Evolutionary conservation across 2,329 filamentous ascomycete species (phyloP), one percentile per base, ranked within the genome.

Genomic region (Sclerotinia sclerotiorum): DNA sequence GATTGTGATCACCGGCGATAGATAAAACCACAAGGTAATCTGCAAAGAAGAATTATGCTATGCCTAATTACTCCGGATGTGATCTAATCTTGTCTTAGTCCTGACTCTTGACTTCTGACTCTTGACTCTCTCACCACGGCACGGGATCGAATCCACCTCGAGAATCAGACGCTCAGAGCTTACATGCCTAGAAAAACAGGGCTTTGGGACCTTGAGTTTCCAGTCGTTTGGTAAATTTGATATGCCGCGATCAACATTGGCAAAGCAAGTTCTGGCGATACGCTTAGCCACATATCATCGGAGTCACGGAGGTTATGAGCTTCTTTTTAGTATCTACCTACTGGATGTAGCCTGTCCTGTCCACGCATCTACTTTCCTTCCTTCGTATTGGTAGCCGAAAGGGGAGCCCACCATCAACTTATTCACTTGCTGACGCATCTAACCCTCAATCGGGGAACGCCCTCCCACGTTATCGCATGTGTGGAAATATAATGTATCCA

Each of bases 171-270:
- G 32, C 21, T 15, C 44, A 61, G 17, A 49, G 3, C 21, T 35
- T 44, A 49, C 11, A 8, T 10, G 6, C 6, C 1, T 48, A 44
- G 21, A 24, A 35, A 61, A 61, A 32, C 5, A 49, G 27, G 11
- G 11, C 29, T 48, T 32, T 29, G 58, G 58, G 44, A 24, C 44
- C 60, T 48, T 39, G 27, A 39, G 24, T 58, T 35, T 27, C 63
- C 63, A 65, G 63, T 35, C 52, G 63, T 48, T 58, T 58, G 63
- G 63, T 65, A 65, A 49, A 65, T 65, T 58, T 17, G 42, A 58
- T 21, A 39, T 62, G 46, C 46, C 24, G 54, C n/a, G 60, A 39
- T 62, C 29, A 62, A 27, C 29, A 51, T 39, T 19, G 8, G 44
- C 35, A 56, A n/a, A 35, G 44, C n/a, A 55, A 32, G 17, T 32